phyloP scores from a whole-genome alignment of 768 basidiomycete genomes.

The Collybiopsis confluens region DNA sequence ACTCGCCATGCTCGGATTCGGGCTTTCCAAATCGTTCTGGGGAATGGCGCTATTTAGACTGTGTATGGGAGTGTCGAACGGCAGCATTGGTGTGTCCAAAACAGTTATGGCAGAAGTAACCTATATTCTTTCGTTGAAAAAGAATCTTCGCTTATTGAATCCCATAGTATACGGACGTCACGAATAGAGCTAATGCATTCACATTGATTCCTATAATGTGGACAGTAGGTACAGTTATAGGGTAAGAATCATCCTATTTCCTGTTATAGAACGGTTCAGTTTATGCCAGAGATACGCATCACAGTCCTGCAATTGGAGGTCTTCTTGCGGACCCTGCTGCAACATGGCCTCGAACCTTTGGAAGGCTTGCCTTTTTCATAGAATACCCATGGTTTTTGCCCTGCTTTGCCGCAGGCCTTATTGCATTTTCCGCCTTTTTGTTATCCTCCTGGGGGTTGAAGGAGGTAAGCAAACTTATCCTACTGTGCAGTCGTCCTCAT shows the following conservation, averaged over 20 bases:
- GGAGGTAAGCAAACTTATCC: constrained; percentile 18
- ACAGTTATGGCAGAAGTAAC: constrained; percentile 26
- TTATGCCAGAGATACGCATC: background rate
- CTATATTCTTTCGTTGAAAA: background rate
- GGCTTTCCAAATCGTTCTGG: constrained; percentile 36
- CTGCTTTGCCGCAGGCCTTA: constrained; percentile 23
- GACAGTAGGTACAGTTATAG: constrained; percentile 22
- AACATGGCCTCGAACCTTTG: constrained; percentile 23
- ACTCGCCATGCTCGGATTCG: constrained; percentile 36
- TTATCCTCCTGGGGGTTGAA: constrained; percentile 19
- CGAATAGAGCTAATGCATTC: constrained; percentile 23
- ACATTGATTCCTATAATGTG: constrained; percentile 25
- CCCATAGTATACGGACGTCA: constrained; percentile 21
- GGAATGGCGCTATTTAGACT: constrained; percentile 14
- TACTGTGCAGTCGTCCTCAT: background rate
- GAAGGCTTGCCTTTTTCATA: constrained; percentile 18
- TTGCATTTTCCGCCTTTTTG: constrained; percentile 19
- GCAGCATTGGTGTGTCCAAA: constrained; percentile 19
- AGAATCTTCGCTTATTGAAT: background rate
- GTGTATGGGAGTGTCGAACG: background rate
- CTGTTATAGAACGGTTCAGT: background rate
- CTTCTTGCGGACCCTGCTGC: constrained; percentile 24
- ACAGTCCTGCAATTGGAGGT: constrained; percentile 27
- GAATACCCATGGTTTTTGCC: constrained; percentile 33
- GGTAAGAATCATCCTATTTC: constrained; percentile 9